phyloP scores from a whole-genome alignment of 352 stramenopile genomes.

The Saprolegnia parasitica region DNA sequence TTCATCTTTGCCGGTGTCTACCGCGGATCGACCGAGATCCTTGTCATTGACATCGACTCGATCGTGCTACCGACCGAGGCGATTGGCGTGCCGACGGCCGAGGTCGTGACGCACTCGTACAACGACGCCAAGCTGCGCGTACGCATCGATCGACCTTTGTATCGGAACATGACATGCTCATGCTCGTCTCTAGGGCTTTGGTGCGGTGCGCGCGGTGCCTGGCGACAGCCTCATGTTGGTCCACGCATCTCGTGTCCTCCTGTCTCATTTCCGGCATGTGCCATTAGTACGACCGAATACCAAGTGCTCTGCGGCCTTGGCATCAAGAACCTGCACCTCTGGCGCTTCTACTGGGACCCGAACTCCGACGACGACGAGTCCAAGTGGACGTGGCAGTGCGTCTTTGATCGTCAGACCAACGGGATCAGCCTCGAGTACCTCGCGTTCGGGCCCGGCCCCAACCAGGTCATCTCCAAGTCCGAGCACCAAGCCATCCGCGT shows the following conservation, averaged over 20 bases:
- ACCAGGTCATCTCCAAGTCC: slow-evolving; percentile 80
- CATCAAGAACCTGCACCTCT: slow-evolving; percentile 85
- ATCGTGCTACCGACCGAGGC: slow-evolving; percentile 52
- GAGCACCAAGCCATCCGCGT: slow-evolving; percentile 82
- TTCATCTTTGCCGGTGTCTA: slow-evolving; percentile 86
- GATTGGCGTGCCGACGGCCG: slow-evolving; percentile 46
- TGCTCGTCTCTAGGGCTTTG: slow-evolving; percentile 58
- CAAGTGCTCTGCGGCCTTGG: slow-evolving; percentile 74
- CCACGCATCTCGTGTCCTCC: not conserved
- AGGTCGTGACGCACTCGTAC: slow-evolving; percentile 58
- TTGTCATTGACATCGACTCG: slow-evolving; percentile 74
- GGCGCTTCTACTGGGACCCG: slow-evolving; percentile 64
- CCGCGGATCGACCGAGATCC: slow-evolving; percentile 80
- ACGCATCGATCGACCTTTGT: too few species aligned
- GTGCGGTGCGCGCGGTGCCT: slow-evolving; percentile 60
- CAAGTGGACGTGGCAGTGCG: slow-evolving; percentile 73
- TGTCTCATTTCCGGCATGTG: not conserved
- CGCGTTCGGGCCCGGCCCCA: slow-evolving; percentile 48
- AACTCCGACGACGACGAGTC: slow-evolving; percentile 28
- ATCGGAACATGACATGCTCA: not conserved
- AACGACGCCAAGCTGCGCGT: slow-evolving; percentile 65
- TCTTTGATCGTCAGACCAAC: slow-evolving; percentile 85
- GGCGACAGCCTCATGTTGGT: slow-evolving; percentile 36
- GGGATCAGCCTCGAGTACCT: slow-evolving; percentile 80
- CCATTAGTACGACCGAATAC: slow-evolving; percentile 51